These are phyloP conservation scores for Zostera marina DNA, from an alignment of 116 monocot genomes.

Conservation along the genomic window DNA sequence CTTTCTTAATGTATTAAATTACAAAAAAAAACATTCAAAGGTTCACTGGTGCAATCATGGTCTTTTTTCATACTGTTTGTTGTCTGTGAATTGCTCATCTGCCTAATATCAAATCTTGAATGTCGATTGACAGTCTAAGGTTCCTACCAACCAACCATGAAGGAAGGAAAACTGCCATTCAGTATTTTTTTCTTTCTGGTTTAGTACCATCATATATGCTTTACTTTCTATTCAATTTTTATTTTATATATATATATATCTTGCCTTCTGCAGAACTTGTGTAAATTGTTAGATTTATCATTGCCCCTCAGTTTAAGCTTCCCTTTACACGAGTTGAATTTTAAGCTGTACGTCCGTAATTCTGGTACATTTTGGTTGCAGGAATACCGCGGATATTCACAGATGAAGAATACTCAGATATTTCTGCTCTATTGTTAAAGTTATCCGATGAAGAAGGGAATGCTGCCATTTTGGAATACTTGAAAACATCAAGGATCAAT, in stretches of 20 bases:
- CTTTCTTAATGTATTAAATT: neutral
- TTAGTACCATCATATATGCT: too few species aligned
- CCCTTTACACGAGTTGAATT: neutral
- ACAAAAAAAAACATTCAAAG: too few species aligned
- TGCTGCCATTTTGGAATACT: constrained; percentile 24
- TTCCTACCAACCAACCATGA: too few species aligned
- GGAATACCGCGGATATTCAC: constrained; percentile 80
- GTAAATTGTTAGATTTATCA: neutral
- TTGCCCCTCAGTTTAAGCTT: neutral
- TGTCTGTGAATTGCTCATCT: too few species aligned
- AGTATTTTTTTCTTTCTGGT: too few species aligned
- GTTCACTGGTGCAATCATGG: neutral
- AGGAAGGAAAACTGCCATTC: too few species aligned
- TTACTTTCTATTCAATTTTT: too few species aligned
- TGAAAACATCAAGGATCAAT: constrained; percentile 61
- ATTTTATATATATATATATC: too few species aligned
- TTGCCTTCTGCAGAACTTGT: too few species aligned
- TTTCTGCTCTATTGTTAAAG: constrained; percentile 20
- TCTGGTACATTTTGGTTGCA: constrained; percentile 11
- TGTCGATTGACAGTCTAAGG: too few species aligned
- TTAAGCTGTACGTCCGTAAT: neutral
- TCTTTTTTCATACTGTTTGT: too few species aligned
- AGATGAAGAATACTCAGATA: constrained; percentile 38
- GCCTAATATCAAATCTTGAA: too few species aligned
- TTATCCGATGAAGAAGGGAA: constrained; percentile 28